phyloP scores from a whole-genome alignment of 306 rosid species.

The Hylodesmum podocarpum region DNA sequence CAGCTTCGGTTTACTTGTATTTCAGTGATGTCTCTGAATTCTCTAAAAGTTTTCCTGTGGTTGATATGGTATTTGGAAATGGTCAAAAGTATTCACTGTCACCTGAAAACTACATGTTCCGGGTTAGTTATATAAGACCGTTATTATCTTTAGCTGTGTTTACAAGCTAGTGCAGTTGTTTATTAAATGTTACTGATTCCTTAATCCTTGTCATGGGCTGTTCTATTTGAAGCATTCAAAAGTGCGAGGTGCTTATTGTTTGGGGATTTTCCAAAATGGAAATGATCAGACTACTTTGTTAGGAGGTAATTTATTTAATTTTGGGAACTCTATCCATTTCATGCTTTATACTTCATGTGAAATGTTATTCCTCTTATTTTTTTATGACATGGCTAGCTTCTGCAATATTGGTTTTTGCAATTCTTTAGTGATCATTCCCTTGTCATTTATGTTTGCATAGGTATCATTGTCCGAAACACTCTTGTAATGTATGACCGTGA shows the following conservation, averaged over 20 bases:
- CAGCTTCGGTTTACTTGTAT: slow-evolving; percentile 25
- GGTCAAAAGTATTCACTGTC: slow-evolving; percentile 72
- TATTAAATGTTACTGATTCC: slow-evolving; percentile 20
- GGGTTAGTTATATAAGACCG: slow-evolving; percentile 48
- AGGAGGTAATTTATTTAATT: slow-evolving; percentile 62
- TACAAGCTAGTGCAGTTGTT: slow-evolving; percentile 27
- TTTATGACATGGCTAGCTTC: slow-evolving; percentile 11
- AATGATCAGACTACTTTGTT: slow-evolving; percentile 92
- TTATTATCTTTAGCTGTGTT: slow-evolving; percentile 18
- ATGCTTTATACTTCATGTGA: slow-evolving; percentile 15
- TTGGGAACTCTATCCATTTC: slow-evolving; percentile 3
- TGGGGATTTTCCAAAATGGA: slow-evolving; percentile 87
- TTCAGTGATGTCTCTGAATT: slow-evolving; percentile 68
- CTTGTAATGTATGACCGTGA: slow-evolving; percentile 88
- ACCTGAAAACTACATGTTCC: slow-evolving; percentile 93
- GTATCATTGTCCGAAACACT: slow-evolving; percentile 85
- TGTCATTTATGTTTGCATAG: slow-evolving; percentile 37
- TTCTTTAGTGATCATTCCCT: slow-evolving; percentile 5
- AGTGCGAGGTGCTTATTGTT: slow-evolving; percentile 86
- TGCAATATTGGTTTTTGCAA: neutral
- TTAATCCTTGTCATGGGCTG: slow-evolving; percentile 25
- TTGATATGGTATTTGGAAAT: slow-evolving; percentile 86
- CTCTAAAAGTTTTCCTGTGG: slow-evolving; percentile 70
- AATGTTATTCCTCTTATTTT: slow-evolving; percentile 13
- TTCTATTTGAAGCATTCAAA: slow-evolving; percentile 76